Conservation (phyloP, 306 rosid genomes). For the Ziziphus jujuba region DNA sequence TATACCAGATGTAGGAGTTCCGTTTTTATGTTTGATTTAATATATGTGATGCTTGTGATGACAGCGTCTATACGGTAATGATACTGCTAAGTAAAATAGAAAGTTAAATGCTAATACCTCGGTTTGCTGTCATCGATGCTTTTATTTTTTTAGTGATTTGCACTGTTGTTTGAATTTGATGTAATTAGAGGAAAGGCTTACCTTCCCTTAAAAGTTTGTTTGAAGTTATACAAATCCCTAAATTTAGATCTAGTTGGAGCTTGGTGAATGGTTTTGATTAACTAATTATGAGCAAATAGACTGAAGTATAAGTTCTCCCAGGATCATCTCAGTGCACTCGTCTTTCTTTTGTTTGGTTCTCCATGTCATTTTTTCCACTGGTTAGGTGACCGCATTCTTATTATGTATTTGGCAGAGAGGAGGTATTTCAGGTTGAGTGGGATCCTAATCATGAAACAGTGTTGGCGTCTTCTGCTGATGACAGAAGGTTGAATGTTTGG, state of each 20-base stretch:
- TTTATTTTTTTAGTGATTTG: no score
- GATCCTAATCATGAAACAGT: conserved; percentile 89
- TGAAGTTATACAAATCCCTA: no score
- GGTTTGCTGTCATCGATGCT: no score
- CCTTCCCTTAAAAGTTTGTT: no score
- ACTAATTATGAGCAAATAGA: no score
- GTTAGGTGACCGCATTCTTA: neutral
- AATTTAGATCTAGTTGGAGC: no score
- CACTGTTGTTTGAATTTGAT: no score
- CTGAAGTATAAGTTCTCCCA: no score
- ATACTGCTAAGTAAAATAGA: neutral
- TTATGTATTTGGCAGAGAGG: conserved; percentile 57
- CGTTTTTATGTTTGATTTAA: neutral
- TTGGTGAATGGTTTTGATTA: no score
- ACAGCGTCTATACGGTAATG: neutral
- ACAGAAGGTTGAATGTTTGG: conserved; percentile 92
- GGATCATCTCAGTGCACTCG: no score
- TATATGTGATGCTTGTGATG: neutral
- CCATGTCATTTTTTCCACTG: neutral
- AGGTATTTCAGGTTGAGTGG: conserved; percentile 97
- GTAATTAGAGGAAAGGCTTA: no score
- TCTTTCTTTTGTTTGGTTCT: no score
- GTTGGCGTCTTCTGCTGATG: conserved; percentile 85
- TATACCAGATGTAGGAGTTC: neutral
- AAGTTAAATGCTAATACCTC: neutral